Evolutionary conservation across 2,329 filamentous ascomycete species (phyloP), one percentile per base, ranked within the genome.

Genomic region (Diaporthe citri): DNA sequence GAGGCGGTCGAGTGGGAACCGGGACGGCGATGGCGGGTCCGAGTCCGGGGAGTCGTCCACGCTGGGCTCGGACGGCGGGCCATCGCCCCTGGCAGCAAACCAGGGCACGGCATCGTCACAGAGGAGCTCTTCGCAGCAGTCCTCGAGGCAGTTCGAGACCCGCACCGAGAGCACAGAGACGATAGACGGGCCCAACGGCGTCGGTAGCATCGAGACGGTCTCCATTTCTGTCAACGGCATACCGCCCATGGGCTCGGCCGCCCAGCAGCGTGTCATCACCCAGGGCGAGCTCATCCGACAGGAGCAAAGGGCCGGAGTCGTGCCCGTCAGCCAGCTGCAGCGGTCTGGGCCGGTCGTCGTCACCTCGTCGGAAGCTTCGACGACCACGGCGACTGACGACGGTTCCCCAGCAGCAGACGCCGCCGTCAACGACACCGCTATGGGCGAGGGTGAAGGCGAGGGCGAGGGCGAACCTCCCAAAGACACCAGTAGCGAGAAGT

Each of bases 241-340:
- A 62, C 87, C 89, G 0, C 91, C 90, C 10, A 88, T 88, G 76
- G 85, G 85, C 74, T 83, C 85, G 5, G 79, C 79, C 34, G 72
- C 75, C 72, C 74, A 79, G 72, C 79, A 81, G 77, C 81, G 89
- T 57, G 93, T 90, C 41, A 90, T 96, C 71, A 96, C 94, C 0
- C 95, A 97, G 83, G 95, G 95, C 64, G 95, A 97, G 83, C 87
- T 97, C 31, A 86, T 97, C 34, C 88, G 95, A n/a, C 94, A 97
- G 83, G 95, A 97, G 82, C 95, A 97, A 84, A 91, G 93, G 81
- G 93, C 94, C 1, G 94, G 94, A 51, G 91, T 96, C 22, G 93
- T 96, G 9, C 93, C 94, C 34, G 89, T 92, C 46, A 90, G 87
- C 74, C 92, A 93, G 81, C 84, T 91, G 34, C 84, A 86, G 56